A percentile compares a stretch with the other conserved stretches of the same genome.
phyloP scores from a whole-genome alignment of 2,329 filamentous ascomycete species.

The Tolypocladium pustulatum region DNA sequence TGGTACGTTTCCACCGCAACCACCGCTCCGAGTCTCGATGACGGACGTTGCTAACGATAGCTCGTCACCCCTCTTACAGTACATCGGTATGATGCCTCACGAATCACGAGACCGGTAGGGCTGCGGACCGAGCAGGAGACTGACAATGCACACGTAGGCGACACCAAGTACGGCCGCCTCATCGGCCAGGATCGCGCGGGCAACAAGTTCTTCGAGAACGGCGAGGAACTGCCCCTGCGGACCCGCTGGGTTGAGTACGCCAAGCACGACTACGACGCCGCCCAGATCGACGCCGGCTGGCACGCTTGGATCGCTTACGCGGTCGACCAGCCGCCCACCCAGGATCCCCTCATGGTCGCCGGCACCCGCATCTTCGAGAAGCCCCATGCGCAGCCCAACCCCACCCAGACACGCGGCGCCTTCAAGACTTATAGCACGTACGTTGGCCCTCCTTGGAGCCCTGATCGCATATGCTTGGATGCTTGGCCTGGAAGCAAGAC shows the following conservation, averaged over 20 bases:
- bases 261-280: conserved; percentile 69
- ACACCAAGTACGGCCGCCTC: conserved; percentile 87
- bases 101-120: neutral
- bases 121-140: neutral
- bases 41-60: conserved; percentile 10
- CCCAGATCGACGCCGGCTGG: conserved; percentile 92
- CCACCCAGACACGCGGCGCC: conserved; percentile 65
- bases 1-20: conserved; percentile 50
- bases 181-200: conserved; percentile 82
- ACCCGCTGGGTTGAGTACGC: conserved; percentile 98
- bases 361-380: conserved; percentile 67
- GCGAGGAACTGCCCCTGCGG: conserved; percentile 87
- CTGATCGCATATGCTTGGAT: neutral
- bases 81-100: conserved; percentile 36
- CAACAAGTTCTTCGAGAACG: conserved; percentile 97
- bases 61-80: conserved; percentile 25
- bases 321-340: conserved; percentile 73
- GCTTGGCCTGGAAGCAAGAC: neutral
- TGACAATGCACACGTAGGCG: conserved; percentile 45
- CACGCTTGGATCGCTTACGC: conserved; percentile 95
- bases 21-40: conserved; percentile 8
- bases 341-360: conserved; percentile 62
- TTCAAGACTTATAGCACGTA: conserved; percentile 95
- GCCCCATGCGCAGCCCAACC: conserved; percentile 58
- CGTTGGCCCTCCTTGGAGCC: conserved; percentile 23